Evolutionary conservation across 257 asterid genomes (phyloP).

Genomic region (Knoxia roxburghii): DNA sequence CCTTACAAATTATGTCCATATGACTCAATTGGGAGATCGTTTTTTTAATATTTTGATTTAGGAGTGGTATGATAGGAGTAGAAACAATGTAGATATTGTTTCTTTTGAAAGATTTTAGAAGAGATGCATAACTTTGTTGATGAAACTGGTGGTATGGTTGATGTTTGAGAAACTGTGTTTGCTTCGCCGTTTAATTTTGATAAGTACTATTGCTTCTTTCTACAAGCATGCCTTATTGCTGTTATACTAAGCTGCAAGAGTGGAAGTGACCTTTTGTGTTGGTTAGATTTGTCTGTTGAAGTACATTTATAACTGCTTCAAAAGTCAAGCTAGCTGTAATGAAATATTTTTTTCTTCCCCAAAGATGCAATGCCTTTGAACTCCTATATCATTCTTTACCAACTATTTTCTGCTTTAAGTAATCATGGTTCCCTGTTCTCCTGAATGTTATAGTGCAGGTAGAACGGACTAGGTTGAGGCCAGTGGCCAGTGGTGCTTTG

Average conservation of each 20-base stretch:
- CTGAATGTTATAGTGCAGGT: slow-evolving; percentile 54
- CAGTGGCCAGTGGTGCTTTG: slow-evolving; percentile 78
- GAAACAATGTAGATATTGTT: background rate
- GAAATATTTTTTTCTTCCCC: background rate
- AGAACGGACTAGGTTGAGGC: slow-evolving; percentile 83
- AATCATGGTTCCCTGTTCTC: slow-evolving; percentile 1
- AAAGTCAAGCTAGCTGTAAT: background rate
- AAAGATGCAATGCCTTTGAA: background rate
- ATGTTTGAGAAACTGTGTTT: background rate
- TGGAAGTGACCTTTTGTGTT: background rate
- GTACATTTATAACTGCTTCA: background rate
- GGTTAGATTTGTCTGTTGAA: background rate
- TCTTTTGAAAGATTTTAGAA: background rate
- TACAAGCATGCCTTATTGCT: background rate
- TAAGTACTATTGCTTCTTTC: background rate
- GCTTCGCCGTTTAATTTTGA: background rate
- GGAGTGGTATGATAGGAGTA: too few relatives aligned
- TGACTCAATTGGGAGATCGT: background rate
- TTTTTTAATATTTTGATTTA: too few relatives aligned
- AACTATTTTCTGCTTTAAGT: background rate
- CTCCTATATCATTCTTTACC: background rate
- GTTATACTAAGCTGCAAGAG: background rate
- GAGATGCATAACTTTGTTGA: background rate
- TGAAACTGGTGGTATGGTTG: background rate
- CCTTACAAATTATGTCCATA: background rate